These are phyloP conservation scores for Apiospora hydei DNA, from an alignment of 2,329 filamentous ascomycete species.

Conservation along the genomic window DNA sequence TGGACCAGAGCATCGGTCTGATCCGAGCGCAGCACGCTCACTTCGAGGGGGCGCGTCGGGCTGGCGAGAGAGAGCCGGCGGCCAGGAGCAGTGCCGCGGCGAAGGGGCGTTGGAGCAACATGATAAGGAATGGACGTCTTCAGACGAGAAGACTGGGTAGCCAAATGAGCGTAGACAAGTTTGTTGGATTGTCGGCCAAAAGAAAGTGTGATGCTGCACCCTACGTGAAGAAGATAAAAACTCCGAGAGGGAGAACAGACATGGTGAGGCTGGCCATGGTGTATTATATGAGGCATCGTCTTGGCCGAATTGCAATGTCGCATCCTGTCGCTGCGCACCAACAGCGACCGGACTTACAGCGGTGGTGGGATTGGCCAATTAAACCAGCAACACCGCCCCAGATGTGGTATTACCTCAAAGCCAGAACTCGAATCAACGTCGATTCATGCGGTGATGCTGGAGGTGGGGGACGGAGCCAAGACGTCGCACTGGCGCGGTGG, in stretches of 20 bases:
- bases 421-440: not conserved
- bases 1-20: slow-evolving; percentile 23
- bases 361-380: not conserved
- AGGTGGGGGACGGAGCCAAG: not conserved
- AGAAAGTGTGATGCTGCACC: not conserved
- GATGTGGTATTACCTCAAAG: not conserved
- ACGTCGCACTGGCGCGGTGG: not conserved
- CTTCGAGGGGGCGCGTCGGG: slow-evolving; percentile 15
- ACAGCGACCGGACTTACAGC: not conserved
- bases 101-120: not conserved
- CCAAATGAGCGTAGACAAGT: slow-evolving; percentile 4
- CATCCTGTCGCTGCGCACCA: not conserved
- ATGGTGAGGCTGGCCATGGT: not conserved
- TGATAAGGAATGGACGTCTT: slow-evolving; percentile 15
- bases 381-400: not conserved
- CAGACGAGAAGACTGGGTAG: not conserved
- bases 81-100: not conserved
- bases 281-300: not conserved
- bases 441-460: not conserved
- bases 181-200: not conserved
- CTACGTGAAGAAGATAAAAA: not conserved
- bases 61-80: slow-evolving; percentile 14
- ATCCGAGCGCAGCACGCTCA: not conserved
- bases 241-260: not conserved
- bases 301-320: not conserved